phyloP scores from a whole-genome alignment of 1,139 yeast genomes.

The Magnusiomyces ingens region DNA sequence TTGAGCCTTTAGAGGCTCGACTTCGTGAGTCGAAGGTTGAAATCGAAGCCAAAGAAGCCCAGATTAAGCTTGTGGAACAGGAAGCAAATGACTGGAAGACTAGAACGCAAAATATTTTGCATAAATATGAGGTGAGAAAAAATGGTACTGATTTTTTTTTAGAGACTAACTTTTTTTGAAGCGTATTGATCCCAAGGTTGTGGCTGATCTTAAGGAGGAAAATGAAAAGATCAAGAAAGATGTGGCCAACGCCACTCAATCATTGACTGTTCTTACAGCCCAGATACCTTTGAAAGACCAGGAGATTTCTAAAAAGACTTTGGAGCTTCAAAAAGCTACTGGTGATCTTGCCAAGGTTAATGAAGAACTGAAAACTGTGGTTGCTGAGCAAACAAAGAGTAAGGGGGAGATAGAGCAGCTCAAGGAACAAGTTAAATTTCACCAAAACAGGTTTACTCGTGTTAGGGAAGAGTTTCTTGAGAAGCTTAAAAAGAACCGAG shows the following conservation, averaged over 20 bases:
- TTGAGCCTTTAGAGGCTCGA: constrained; percentile 35
- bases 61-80: constrained; percentile 35
- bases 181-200: constrained; percentile 43
- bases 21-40: constrained; percentile 36
- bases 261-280: neutral
- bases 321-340: constrained; percentile 60
- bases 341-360: constrained; percentile 58
- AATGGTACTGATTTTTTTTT: neutral
- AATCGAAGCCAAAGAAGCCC: constrained; percentile 38
- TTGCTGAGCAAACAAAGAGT: constrained; percentile 7
- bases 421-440: constrained; percentile 13
- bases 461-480: constrained; percentile 29
- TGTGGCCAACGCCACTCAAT: neutral
- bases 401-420: constrained; percentile 9
- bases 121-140: constrained; percentile 36
- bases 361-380: constrained; percentile 9
- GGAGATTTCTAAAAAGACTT: constrained; percentile 1
- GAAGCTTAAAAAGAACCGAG: constrained; percentile 27
- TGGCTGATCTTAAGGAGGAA: constrained; percentile 32
- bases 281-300: neutral
- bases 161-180: constrained; percentile 1
- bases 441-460: constrained; percentile 22
- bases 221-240: constrained; percentile 26
- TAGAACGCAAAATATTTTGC: constrained; percentile 43
- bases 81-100: constrained; percentile 49